These are phyloP conservation scores for Saccharomyces pastorianus DNA, from an alignment of 1,139 yeast species.

Conservation along the genomic window DNA sequence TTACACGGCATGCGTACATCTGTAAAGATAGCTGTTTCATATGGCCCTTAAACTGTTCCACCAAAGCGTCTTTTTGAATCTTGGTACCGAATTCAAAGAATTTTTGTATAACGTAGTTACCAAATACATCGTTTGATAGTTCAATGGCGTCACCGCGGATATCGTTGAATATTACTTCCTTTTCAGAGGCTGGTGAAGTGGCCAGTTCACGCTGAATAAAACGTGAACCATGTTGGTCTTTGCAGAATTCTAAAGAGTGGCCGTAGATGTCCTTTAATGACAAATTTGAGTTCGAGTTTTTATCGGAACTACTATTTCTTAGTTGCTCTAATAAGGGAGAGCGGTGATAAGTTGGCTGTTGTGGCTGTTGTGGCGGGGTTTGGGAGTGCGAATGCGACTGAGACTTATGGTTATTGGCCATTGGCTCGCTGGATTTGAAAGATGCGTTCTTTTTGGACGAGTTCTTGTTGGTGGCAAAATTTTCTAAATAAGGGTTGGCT, in stretches of 20 bases:
- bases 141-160: constrained; percentile 67
- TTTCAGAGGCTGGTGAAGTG: constrained; percentile 57
- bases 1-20: constrained; percentile 97
- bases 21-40: constrained; percentile 73
- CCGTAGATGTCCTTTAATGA: constrained; percentile 70
- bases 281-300: constrained; percentile 48
- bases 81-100: constrained; percentile 76
- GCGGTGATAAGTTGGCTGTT: constrained; percentile 40
- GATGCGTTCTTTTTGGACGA: background rate
- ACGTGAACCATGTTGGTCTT: constrained; percentile 95
- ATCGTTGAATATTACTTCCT: constrained; percentile 77
- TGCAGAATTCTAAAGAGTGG: constrained; percentile 84
- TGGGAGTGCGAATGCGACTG: constrained; percentile 1
- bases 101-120: constrained; percentile 94
- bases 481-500: constrained; percentile 6
- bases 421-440: background rate
- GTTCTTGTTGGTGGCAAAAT: background rate
- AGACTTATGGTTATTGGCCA: background rate
- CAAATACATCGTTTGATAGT: constrained; percentile 93
- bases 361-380: constrained; percentile 8
- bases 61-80: constrained; percentile 61
- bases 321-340: constrained; percentile 84
- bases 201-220: constrained; percentile 87
- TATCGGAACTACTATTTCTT: constrained; percentile 43
- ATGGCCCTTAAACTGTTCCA: constrained; percentile 69